Evolutionary conservation across 305 asterid species (phyloP).

Genomic region (Fraxinus platypoda): DNA sequence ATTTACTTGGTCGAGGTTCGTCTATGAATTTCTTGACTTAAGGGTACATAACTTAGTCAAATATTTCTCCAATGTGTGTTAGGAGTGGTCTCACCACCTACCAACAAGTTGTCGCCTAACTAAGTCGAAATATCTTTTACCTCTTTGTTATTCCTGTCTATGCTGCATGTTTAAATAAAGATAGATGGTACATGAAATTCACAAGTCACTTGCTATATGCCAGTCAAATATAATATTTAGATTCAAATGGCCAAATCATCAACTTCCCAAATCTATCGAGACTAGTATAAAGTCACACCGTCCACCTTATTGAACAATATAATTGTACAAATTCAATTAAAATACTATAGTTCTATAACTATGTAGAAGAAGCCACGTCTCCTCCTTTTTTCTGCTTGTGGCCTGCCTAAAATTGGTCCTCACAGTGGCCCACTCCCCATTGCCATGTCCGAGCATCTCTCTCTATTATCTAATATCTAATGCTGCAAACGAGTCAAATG

Average conservation of each 20-base stretch:
- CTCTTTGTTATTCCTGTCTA: neutral
- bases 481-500: neutral
- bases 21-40: neutral
- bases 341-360: neutral
- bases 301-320: neutral
- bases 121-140: neutral
- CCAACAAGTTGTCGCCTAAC: neutral
- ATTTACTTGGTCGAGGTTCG: neutral
- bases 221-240: conserved; percentile 1
- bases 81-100: conserved; percentile 6
- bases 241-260: neutral
- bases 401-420: neutral
- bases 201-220: neutral
- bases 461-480: neutral
- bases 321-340: neutral
- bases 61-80: neutral
- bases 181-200: neutral
- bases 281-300: neutral
- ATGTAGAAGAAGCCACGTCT: conserved; percentile 3
- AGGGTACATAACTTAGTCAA: neutral
- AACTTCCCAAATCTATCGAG: neutral
- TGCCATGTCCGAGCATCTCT: neutral
- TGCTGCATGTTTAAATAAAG: neutral
- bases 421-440: neutral
- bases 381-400: neutral